Evolutionary conservation across 257 asterid genomes (phyloP).

Genomic region (Lycium ferocissimum): DNA sequence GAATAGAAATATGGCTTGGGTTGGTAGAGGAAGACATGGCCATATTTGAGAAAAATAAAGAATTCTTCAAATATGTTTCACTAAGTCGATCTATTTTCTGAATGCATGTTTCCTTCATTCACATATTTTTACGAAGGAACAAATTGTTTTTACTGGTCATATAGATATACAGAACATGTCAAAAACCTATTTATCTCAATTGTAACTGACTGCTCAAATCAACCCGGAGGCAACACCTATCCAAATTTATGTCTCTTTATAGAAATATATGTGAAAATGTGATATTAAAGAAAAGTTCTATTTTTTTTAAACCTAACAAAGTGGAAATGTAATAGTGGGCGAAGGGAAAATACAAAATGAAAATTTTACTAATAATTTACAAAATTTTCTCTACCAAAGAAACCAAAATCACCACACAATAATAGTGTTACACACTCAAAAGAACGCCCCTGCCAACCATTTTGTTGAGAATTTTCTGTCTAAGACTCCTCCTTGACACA

Average conservation of each 20-base stretch:
- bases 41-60: not conserved
- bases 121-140: not conserved
- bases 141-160: not conserved
- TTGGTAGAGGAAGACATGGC: conserved; percentile 14
- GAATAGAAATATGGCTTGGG: conserved; percentile 14
- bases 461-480: conserved; percentile 32
- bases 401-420: not conserved
- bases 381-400: conserved; percentile 25
- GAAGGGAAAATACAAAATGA: not conserved
- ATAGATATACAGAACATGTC: not conserved
- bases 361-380: conserved; percentile 11
- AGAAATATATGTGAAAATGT: too few relatives aligned
- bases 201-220: not conserved
- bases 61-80: not conserved
- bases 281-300: too few relatives aligned
- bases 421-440: conserved; percentile 14
- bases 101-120: not conserved
- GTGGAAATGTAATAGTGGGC: not conserved
- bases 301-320: not conserved
- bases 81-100: not conserved
- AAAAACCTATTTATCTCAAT: not conserved
- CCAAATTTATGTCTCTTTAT: too few relatives aligned
- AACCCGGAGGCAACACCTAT: not conserved
- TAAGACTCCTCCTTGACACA: conserved; percentile 35
- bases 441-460: conserved; percentile 34